Percentiles rank a stretch among this genome's conserved stretches.
These are phyloP conservation scores for Porcisia deanei DNA, from an alignment of 208 protist species.

Conservation along the genomic window DNA sequence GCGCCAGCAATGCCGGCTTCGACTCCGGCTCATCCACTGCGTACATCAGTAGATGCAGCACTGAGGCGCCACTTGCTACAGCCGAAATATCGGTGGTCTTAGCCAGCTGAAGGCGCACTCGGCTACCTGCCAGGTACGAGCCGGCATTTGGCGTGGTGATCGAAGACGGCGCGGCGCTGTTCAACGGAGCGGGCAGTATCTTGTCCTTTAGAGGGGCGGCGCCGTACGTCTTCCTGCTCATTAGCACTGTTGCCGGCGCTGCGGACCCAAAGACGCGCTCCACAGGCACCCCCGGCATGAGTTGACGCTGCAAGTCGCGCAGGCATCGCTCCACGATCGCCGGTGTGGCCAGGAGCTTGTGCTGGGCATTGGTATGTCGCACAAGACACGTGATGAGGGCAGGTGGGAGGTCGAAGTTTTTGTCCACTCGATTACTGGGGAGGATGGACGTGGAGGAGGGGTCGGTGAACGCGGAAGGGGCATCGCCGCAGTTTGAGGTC, in stretches of 20 bases:
- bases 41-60: slow-evolving; percentile 70
- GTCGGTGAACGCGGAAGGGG: neutral
- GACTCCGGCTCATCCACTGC: slow-evolving; percentile 56
- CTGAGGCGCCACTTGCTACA: slow-evolving; percentile 27
- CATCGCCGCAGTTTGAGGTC: neutral
- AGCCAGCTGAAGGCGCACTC: slow-evolving; percentile 60
- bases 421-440: slow-evolving; percentile 8
- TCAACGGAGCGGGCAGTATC: neutral
- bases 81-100: slow-evolving; percentile 60
- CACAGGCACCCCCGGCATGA: slow-evolving; percentile 40
- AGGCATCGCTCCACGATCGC: slow-evolving; percentile 57
- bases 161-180: slow-evolving; percentile 4
- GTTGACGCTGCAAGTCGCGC: slow-evolving; percentile 57
- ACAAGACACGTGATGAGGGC: slow-evolving; percentile 66
- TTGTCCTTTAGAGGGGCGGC: neutral
- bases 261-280: slow-evolving; percentile 35
- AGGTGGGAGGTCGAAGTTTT: slow-evolving; percentile 37
- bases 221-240: neutral
- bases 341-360: slow-evolving; percentile 52
- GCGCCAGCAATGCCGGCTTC: slow-evolving; percentile 42
- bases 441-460: neutral
- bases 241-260: slow-evolving; percentile 11
- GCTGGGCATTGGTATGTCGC: slow-evolving; percentile 51
- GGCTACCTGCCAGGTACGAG: slow-evolving; percentile 41
- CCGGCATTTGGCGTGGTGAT: slow-evolving; percentile 13